Conservation (phyloP, 192 early-diverging fungal genomes). For the Podila epicladia region DNA sequence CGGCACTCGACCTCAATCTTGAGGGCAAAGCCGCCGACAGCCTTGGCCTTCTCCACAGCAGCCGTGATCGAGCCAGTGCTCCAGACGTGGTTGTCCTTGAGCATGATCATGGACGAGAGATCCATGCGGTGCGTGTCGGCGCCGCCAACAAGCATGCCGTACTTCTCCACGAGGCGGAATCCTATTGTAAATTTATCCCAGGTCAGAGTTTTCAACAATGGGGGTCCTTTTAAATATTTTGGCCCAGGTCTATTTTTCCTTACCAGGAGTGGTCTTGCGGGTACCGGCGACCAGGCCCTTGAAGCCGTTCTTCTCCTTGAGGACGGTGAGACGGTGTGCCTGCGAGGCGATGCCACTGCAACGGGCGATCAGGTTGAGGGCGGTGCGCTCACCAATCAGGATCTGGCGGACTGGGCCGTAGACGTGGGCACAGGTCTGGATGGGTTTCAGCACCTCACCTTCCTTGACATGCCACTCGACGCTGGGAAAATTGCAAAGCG, state of each 20-base stretch:
- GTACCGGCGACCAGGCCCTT: constrained; percentile 93
- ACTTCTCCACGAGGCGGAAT: constrained; percentile 97
- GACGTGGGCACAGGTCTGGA: constrained; percentile 79
- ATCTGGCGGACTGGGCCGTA: constrained; percentile 84
- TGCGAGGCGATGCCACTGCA: constrained; percentile 91
- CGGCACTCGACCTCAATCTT: constrained; percentile 99
- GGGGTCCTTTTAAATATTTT: no score
- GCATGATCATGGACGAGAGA: constrained; percentile 98
- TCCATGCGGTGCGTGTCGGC: constrained; percentile 98
- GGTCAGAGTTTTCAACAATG: neutral
- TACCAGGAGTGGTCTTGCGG: constrained; percentile 96
- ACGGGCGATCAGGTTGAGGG: constrained; percentile 93
- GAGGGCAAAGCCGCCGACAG: constrained; percentile 88
- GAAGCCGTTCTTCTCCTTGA: constrained; percentile 80
- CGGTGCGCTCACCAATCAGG: constrained; percentile 92
- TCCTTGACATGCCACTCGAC: constrained; percentile 90
- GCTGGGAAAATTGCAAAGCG: constrained; percentile 39
- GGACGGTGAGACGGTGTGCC: constrained; percentile 55
- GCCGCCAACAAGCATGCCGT: constrained; percentile 96
- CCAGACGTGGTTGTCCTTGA: constrained; percentile 99
- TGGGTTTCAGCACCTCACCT: constrained; percentile 83
- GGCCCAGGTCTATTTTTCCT: neutral
- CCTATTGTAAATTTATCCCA: constrained; percentile 57
- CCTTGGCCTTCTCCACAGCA: constrained; percentile 84
- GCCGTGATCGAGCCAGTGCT: constrained; percentile 89